Base-by-base conservation (phyloP, 2,329 filamentous ascomycete genomes). In the Diaporthe vexans region DNA sequence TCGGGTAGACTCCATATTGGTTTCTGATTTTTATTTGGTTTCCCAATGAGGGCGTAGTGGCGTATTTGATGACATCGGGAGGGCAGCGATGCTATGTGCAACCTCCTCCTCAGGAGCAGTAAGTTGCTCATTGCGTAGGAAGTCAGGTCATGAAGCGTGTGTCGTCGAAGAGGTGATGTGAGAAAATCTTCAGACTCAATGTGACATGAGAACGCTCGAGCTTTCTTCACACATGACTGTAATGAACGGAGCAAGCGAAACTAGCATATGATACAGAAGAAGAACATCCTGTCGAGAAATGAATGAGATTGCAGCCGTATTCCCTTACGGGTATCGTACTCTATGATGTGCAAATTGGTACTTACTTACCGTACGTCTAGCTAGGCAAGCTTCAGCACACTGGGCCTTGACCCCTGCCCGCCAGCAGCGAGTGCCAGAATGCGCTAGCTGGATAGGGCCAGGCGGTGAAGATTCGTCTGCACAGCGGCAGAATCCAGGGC, bases 1-100 rank as follows among this genome's bases (percentile, higher is more conserved):
- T 85, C 84, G 37, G 91, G 89, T 21, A 90, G 85, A 81, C 61
- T 73, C 74, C 74, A 76, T 65, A 35, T 59, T 54, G 74, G 74
- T 24, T 74, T 76, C 76, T 74, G 67, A 35, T 48, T 74, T 63
- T 74, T 76, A 71, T 69, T 80, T 67, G 76, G 70, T 57, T 78
- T 74, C 24, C 73, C 72, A 72, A 75, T 79, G 77, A 75, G 76
- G 74, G 58, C 78, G 78, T 75, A 81, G 74, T 52, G 75, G 61
- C 69, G 78, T 56, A 71, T 76, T 69, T 63, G 76, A 73, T 37
- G 76, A 35, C 37, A 75, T 33, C 52, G 70, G 43, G 69, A 74
- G 56, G 74, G 56, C 73, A 65, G 59, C 29, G 71, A 76, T 43
- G 63, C 48, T 7, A 56, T 61, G 46, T 63, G 72, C 37, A 77